Conservation (phyloP, 345 rosid genomes). For the Pugionium cornutum region DNA sequence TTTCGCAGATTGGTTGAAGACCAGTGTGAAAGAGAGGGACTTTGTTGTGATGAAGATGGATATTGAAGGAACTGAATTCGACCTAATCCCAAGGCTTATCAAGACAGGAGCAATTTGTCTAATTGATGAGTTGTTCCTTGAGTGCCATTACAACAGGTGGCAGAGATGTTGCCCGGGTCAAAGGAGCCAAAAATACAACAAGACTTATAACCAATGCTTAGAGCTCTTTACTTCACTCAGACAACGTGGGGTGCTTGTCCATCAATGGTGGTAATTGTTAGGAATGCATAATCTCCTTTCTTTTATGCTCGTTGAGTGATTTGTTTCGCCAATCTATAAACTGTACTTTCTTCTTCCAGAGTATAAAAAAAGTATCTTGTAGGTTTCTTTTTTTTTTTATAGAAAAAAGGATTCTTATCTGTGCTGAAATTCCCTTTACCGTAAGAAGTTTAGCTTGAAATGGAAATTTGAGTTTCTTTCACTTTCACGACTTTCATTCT, state of each 20-base stretch:
- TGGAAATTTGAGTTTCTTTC: constrained; percentile 38
- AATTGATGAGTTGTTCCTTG: constrained; percentile 89
- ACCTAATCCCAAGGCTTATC: constrained; percentile 78
- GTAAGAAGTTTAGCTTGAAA: constrained; percentile 45
- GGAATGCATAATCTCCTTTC: constrained; percentile 14
- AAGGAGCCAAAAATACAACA: constrained; percentile 83
- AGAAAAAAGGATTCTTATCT: constrained; percentile 8
- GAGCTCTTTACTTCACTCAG: constrained; percentile 77
- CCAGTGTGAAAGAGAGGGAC: constrained; percentile 68
- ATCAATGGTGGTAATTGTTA: constrained; percentile 88
- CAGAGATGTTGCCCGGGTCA: constrained; percentile 97
- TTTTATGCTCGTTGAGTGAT: constrained; percentile 7
- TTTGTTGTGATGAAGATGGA: constrained; percentile 99
- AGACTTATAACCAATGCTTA: constrained; percentile 81
- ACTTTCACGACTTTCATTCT: background rate
- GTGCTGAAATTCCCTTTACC: constrained; percentile 37
- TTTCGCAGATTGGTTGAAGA: constrained; percentile 91
- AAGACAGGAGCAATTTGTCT: constrained; percentile 89
- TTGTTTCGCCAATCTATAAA: constrained; percentile 26
- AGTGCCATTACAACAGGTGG: constrained; percentile 98
- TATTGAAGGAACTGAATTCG: constrained; percentile 98
- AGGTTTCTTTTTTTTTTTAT: background rate
- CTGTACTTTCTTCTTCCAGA: constrained; percentile 39
- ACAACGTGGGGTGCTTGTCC: constrained; percentile 89
- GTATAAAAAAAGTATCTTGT: constrained; percentile 6